Percentiles rank a stretch among this genome's conserved stretches.
phyloP scores from a whole-genome alignment of 106 monocot genomes.

The Acorus calamus region DNA sequence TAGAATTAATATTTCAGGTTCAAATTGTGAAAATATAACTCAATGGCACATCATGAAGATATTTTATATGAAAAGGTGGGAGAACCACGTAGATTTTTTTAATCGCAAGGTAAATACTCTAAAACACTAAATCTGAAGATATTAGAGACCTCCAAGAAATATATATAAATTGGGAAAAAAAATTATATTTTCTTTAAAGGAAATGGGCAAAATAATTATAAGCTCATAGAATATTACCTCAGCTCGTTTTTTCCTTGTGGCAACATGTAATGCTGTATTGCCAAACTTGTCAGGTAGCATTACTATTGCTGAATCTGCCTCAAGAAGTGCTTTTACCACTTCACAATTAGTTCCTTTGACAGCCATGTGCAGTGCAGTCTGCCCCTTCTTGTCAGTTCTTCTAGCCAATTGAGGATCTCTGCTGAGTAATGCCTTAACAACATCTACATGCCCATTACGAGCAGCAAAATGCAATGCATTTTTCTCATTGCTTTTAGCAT shows the following conservation, averaged over 20 bases:
- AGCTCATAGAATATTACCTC: constrained; percentile 29
- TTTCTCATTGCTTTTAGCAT: constrained; percentile 52
- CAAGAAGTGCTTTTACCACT: constrained; percentile 49
- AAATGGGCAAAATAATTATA: too few relatives aligned
- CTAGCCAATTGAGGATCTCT: constrained; percentile 56
- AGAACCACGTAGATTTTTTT: too few relatives aligned
- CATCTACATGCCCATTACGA: constrained; percentile 45
- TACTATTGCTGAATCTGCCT: constrained; percentile 56
- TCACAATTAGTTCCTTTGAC: constrained; percentile 48
- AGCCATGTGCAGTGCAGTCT: constrained; percentile 71
- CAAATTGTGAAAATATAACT: too few relatives aligned
- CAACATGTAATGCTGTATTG: constrained; percentile 62
- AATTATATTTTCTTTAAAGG: too few relatives aligned
- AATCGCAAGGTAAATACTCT: too few relatives aligned
- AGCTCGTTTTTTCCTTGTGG: constrained; percentile 56
- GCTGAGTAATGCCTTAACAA: constrained; percentile 42
- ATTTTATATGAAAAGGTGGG: too few relatives aligned
- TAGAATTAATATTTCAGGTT: too few relatives aligned
- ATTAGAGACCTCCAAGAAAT: too few relatives aligned
- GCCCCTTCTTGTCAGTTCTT: constrained; percentile 68
- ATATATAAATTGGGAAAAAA: too few relatives aligned
- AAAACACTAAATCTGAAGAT: too few relatives aligned
- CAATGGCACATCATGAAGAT: too few relatives aligned
- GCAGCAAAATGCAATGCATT: constrained; percentile 64
- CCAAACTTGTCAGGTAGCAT: constrained; percentile 55